Evolutionary conservation across 768 basidiomycete species (phyloP), one percentile per base, ranked within the genome.

Genomic region (Tulasnella sp.): DNA sequence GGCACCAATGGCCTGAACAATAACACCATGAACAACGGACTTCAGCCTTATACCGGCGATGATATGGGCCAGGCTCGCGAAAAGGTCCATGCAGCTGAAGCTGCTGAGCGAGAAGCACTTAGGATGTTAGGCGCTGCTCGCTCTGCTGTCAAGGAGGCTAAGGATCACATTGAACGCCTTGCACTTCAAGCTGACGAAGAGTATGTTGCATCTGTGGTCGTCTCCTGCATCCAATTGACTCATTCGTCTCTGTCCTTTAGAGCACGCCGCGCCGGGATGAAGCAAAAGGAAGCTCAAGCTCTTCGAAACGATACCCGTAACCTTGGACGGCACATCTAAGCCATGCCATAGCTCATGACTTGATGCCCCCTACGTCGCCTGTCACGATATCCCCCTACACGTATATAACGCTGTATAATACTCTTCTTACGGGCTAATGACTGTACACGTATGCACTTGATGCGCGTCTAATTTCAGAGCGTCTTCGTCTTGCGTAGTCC

Each of bases 121-220:
- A 9, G 78, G 24, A 46, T 74, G 31, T 40, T 79, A 16, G 44
- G 68, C 40, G 6, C 71, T 46, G 78, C 78, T 44, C 71, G 78
- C 27, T 31, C 44, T 38, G 78, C 78, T 5, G 78, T 72, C 36
- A 72, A 74, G 42, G 78, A 79, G 46, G 78, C 78, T 34, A 72
- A 79, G 27, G 78, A 79, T 3, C 62, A 72, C 14, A 58, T 79
- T 24, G 78, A 46, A 8, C 71, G 71, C 7, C 68, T 79, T 31
- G 71, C 40, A 19, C 14, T 34, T 73, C 39, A 79, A 72, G 78
- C 78, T 24, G 78, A 79, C 36, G 78, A 79, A 72, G 78, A 79
- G 78, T 79, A 39, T 7, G 78, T 73, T 38, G 31, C 19, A n/a
- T 4, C 24, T 18, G 34, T 9, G 14, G 52, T 19, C 27, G 39